Base-by-base conservation (phyloP, 1,284 basidiomycete species). In the Ganoderma leucocontextum region DNA sequence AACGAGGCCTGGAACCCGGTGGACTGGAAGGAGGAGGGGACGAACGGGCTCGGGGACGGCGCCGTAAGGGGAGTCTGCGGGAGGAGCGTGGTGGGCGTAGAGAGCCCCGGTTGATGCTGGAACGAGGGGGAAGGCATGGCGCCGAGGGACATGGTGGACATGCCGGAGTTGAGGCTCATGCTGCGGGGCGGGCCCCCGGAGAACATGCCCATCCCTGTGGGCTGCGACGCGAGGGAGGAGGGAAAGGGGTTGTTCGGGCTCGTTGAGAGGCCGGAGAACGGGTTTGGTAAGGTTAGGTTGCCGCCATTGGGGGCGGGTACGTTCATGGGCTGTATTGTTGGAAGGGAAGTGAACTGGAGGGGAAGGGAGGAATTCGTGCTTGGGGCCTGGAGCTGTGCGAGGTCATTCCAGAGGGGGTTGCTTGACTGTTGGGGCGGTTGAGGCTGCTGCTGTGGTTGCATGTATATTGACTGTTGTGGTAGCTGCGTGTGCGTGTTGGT, bases 331-430 rank as follows among this genome's bases (percentile, higher is more conserved):
- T 74, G 75, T 29, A n/a, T 65, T 22, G 75, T 33, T 58, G 47
- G 47, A 17, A 84, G 81, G n/a, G 72, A 53, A 2, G 72, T 66
- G 70, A 84, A 89, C 74, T 89, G 88, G 13, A 89, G 79, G 10
- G 87, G 89, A 39, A 89, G 80, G 0, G 88, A 86, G 0, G 87
- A 85, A 53, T 80, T 81, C 42, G 82, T 74, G 1, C 84, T 76
- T 6, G 85, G 78, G 2, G 72, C 77, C 69, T 87, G 84, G 19
- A 89, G 77, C 15, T 86, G 85, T 38, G 84, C 78, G 25, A 90
- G 80, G 73, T 89, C 87, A 49, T 84, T 80, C 87, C 86, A 89
- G 10, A 85, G 81, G 42, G 83, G 79, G 29, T 77, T 79, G 38
- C 22, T 60, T 22, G 22, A 25, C 38, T 60, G 58, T 15, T 59